phyloP scores from a whole-genome alignment of 1,284 basidiomycete genomes.

The Cystobasidiaceae sp. region DNA sequence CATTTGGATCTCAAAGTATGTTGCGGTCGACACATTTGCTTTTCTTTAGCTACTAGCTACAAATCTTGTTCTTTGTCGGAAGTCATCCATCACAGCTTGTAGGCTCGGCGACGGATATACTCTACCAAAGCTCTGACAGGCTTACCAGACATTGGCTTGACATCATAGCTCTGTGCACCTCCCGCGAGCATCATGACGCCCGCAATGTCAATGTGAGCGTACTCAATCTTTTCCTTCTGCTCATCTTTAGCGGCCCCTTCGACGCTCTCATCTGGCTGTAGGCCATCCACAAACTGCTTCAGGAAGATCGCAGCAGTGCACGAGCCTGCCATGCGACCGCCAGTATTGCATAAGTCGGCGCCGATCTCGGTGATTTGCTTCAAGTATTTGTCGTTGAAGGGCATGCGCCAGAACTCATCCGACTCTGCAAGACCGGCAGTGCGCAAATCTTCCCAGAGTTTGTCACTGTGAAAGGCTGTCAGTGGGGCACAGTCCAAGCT shows the following conservation, averaged over 20 bases:
- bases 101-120: constrained; percentile 24
- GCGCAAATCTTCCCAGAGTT: constrained; percentile 67
- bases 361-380: constrained; percentile 71
- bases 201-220: constrained; percentile 82
- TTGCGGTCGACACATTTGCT: no score
- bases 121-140: constrained; percentile 29
- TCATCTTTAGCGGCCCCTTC: constrained; percentile 54
- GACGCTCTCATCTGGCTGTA: constrained; percentile 52
- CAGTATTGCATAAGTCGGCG: constrained; percentile 64
- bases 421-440: constrained; percentile 66
- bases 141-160: constrained; percentile 27
- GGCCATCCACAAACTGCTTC: constrained; percentile 57
- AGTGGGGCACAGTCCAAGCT: no score
- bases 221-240: constrained; percentile 51
- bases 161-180: constrained; percentile 5
- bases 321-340: constrained; percentile 54
- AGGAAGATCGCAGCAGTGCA: constrained; percentile 84
- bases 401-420: constrained; percentile 49
- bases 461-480: no score
- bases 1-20: no score
- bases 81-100: no score
- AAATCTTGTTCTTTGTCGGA: no score
- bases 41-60: no score
- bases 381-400: constrained; percentile 67
- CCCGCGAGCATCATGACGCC: constrained; percentile 59